Evolutionary conservation across 1,284 basidiomycete species (phyloP), one percentile per base, ranked within the genome.

Genomic region (Sutorius eximius): DNA sequence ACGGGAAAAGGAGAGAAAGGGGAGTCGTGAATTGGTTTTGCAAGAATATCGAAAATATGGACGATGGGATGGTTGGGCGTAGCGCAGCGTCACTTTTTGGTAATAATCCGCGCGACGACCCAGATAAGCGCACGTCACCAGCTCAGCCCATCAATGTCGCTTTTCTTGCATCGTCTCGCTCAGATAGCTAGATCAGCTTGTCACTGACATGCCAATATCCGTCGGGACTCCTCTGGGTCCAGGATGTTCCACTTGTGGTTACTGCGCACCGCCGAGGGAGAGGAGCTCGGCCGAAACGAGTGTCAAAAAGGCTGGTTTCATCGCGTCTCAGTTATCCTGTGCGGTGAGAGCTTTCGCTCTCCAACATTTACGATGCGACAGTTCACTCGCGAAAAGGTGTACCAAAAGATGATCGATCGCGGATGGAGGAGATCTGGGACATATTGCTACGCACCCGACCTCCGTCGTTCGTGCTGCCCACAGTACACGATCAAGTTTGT

Each of bases 391-490:
- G 13, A 24, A 51, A 58, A 90, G 87, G 77, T 77, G 16, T 91
- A 91, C 68, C 88, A 90, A 65, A 74, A 71, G 61, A 89, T 97
- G 82, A 87, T 96, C 58, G 86, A 95, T 71, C 78, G 86, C 33
- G 95, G 95, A 38, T 98, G 94, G 95, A 81, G 94, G 60, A 80
- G 94, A 56, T 92, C 89, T 46, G 93, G 93, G 64, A 78, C 76
- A 24, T 93, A 86, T 70, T 85, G 89, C 65, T 92, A 90, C 71
- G 93, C 92, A 61, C 93, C 94, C 3, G 85, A 95, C 69, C 78
- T 95, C 73, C 81, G 76, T 59, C 72, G 75, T 9, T 90, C 93
- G 5, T 98, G 95, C 69, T 98, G 95, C 69, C 92, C 94, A 1
- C 91, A 93, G 60, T 96, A 95, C 68, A 93, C 94, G 0, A 97